Evolutionary conservation across 441 rosid genomes (phyloP).

Genomic region (Dalechampia spathulata): DNA sequence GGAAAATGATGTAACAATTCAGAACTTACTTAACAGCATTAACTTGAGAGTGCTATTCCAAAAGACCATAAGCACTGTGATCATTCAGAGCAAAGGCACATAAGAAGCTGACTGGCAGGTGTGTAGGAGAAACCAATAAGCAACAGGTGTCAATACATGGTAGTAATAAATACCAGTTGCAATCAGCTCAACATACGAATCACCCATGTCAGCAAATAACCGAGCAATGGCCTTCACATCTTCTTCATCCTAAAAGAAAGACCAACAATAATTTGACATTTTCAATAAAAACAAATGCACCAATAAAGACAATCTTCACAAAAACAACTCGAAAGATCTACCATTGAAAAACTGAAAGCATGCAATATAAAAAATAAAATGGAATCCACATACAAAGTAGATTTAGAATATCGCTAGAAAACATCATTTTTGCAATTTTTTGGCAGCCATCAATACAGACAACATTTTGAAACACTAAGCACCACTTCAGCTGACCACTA

Average conservation of each 20-base stretch:
- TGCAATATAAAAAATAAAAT: neutral
- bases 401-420: neutral
- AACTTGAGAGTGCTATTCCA: slow-evolving; percentile 9
- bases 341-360: slow-evolving; percentile 3
- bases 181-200: slow-evolving; percentile 92
- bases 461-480: neutral
- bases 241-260: slow-evolving; percentile 82
- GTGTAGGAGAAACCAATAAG: slow-evolving; percentile 8
- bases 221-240: slow-evolving; percentile 99
- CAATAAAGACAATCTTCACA: neutral
- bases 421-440: neutral
- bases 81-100: neutral
- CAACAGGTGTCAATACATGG: slow-evolving; percentile 12
- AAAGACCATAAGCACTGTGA: slow-evolving; percentile 11
- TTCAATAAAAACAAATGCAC: neutral
- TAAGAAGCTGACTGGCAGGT: neutral
- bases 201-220: slow-evolving; percentile 96
- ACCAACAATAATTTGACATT: slow-evolving; percentile 15
- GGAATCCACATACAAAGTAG: too few relatives aligned
- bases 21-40: neutral
- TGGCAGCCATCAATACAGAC: neutral
- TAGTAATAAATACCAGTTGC: slow-evolving; percentile 62
- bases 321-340: neutral
- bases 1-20: slow-evolving; percentile 7
- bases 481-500: neutral